These are phyloP conservation scores for Cephalotrichum gorgonifer DNA, from an alignment of 2,329 filamentous ascomycete genomes.

Conservation along the genomic window DNA sequence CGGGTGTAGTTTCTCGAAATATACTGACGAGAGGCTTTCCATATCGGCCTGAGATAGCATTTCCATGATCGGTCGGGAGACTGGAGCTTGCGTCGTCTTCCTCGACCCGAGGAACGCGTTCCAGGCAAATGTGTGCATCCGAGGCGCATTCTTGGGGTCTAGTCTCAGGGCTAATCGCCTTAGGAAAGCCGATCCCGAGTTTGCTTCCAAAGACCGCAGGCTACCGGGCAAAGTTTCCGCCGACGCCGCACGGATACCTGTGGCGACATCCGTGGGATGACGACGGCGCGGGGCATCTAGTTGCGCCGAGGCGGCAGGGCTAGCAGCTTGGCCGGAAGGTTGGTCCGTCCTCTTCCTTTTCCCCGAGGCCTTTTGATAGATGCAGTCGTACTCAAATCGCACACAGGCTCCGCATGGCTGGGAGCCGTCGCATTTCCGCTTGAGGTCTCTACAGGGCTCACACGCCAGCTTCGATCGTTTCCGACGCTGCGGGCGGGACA, in stretches of 20 bases:
- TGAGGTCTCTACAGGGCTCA: slow-evolving; percentile 41
- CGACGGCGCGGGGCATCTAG: background rate
- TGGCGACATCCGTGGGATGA: slow-evolving; percentile 1
- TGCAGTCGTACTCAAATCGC: slow-evolving; percentile 42
- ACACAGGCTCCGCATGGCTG: slow-evolving; percentile 42
- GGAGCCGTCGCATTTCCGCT: slow-evolving; percentile 44
- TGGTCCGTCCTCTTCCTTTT: slow-evolving; percentile 8
- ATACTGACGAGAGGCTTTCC: slow-evolving; percentile 30
- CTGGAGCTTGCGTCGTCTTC: slow-evolving; percentile 15
- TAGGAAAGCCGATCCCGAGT: slow-evolving; percentile 47
- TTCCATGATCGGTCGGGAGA: slow-evolving; percentile 27
- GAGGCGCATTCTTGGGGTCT: slow-evolving; percentile 40
- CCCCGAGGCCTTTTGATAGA: slow-evolving; percentile 24
- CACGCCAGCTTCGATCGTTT: slow-evolving; percentile 34
- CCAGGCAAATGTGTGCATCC: slow-evolving; percentile 46
- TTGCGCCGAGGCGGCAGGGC: slow-evolving; percentile 1
- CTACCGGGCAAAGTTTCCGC: slow-evolving; percentile 12
- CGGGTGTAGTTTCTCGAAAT: slow-evolving; percentile 41
- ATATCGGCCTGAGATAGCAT: slow-evolving; percentile 37
- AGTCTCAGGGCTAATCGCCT: slow-evolving; percentile 39
- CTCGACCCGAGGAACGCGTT: slow-evolving; percentile 27
- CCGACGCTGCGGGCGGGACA: slow-evolving; percentile 9
- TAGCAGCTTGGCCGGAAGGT: background rate
- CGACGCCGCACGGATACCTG: slow-evolving; percentile 5
- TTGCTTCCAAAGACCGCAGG: slow-evolving; percentile 38